phyloP scores from a whole-genome alignment of 495 filamentous ascomycete genomes.

The Chaetomium tenue region DNA sequence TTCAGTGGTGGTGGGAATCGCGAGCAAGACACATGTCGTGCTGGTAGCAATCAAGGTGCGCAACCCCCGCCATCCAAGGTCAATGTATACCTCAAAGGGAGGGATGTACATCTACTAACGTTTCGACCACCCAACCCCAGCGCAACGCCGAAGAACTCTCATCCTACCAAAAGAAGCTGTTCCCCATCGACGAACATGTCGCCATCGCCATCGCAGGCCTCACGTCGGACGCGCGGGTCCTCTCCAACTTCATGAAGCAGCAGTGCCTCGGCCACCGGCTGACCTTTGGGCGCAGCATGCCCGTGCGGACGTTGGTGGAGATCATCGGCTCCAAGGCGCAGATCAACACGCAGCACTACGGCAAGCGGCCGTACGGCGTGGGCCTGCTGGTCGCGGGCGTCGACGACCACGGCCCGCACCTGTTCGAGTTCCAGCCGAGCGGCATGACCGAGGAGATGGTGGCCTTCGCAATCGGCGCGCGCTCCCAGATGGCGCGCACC shows the following conservation, averaged over 20 bases:
- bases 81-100: background rate
- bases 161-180: slow-evolving; percentile 99
- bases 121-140: slow-evolving; percentile 44
- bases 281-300: slow-evolving; percentile 91
- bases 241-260: slow-evolving; percentile 99
- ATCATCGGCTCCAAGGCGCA: slow-evolving; percentile 96
- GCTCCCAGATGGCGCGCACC: slow-evolving; percentile 94
- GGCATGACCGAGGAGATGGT: slow-evolving; percentile 96
- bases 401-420: slow-evolving; percentile 86
- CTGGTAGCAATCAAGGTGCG: slow-evolving; percentile 93
- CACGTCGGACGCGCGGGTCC: slow-evolving; percentile 95
- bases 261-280: slow-evolving; percentile 93
- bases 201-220: slow-evolving; percentile 95
- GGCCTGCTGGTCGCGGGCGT: slow-evolving; percentile 91
- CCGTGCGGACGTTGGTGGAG: slow-evolving; percentile 77
- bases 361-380: slow-evolving; percentile 94
- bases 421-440: slow-evolving; percentile 97
- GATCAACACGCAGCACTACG: slow-evolving; percentile 96
- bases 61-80: slow-evolving; percentile 2
- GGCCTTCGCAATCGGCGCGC: slow-evolving; percentile 90
- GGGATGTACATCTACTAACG: slow-evolving; percentile 15
- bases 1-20: slow-evolving; percentile 93
- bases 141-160: slow-evolving; percentile 98
- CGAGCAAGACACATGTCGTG: slow-evolving; percentile 96
- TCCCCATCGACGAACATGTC: slow-evolving; percentile 92